A percentile compares a stretch with the other conserved stretches of the same genome.
Evolutionary conservation across 2,329 filamentous ascomycete species (phyloP).

Genomic region (Graphium sp.): DNA sequence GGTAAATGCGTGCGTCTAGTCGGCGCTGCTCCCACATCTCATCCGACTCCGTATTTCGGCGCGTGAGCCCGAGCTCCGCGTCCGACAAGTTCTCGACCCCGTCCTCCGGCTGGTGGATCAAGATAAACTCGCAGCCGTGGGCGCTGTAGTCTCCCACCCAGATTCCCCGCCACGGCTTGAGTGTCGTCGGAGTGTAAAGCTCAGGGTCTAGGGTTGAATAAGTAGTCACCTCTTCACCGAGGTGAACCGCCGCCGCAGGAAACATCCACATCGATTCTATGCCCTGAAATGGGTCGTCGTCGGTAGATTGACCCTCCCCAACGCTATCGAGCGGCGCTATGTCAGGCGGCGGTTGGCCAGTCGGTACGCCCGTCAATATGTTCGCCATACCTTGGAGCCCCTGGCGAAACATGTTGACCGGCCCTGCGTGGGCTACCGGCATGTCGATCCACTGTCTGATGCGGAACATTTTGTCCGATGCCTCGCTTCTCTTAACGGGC

Average conservation of each 20-base stretch:
- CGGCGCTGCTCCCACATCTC: conserved; percentile 27
- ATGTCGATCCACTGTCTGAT: conserved; percentile 65
- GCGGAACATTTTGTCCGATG: conserved; percentile 56
- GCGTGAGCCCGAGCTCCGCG: conserved; percentile 21
- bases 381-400: conserved; percentile 7
- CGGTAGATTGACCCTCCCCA: no score
- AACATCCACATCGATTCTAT: background rate
- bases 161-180: conserved; percentile 76
- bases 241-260: conserved; percentile 16
- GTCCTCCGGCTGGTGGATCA: conserved; percentile 56
- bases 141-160: conserved; percentile 84
- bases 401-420: conserved; percentile 13
- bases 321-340: no score
- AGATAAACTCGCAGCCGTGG: conserved; percentile 78
- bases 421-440: conserved; percentile 13
- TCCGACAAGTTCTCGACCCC: conserved; percentile 16
- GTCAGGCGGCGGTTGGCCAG: no score
- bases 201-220: conserved; percentile 54
- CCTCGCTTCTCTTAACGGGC: conserved; percentile 35
- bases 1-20: conserved; percentile 31
- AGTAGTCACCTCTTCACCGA: conserved; percentile 41
- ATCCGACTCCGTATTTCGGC: conserved; percentile 22
- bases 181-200: conserved; percentile 63
- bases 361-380: conserved; percentile 1
- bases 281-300: no score